Evolutionary conservation across 768 basidiomycete species (phyloP), one percentile per base, ranked within the genome.

Genomic region (Mycena alexandri): DNA sequence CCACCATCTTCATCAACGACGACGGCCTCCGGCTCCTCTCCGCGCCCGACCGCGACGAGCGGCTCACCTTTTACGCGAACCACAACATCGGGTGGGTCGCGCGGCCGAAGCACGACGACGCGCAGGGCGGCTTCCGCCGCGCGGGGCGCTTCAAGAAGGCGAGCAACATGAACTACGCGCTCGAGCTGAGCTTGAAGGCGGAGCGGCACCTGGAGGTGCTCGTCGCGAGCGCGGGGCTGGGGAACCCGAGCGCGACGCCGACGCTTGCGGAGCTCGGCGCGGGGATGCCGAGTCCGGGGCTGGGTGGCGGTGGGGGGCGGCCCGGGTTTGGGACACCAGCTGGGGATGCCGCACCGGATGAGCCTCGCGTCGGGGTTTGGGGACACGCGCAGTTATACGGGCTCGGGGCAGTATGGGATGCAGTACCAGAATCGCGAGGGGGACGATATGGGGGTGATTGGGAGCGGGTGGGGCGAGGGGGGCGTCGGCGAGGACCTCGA

Each of bases 101-200:
- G 4, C 86, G 93, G n/a, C 93, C 93, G 0, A 81, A 83, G 47
- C 92, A 93, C 71, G 86, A 86, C 66, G 73, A 79, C 64, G 56
- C 76, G 0, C 76, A 80, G 7, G 86, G 85, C 61, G 91, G 89
- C 2, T 90, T 85, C 80, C 87, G 78, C 82, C 89, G 85, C 44
- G 90, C 91, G 5, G 95, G 95, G 36, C 86, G 94, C 22, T 97
- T 97, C 85, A 97, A 97, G 84, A 97, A 97, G 79, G 94, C 94
- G 1, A 90, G 89, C 17, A 97, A 97, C 79, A 90, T 96, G 91
- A 97, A 96, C 75, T 95, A 91, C 72, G 93, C 86, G 9, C 84
- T 93, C n/a, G 84, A 85, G 9, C 82, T 94, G 6, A 90, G 89
- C 2, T 80, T 94, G 48, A 90, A 89, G 73, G 79, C 78, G 68